phyloP scores from a whole-genome alignment of 1,139 yeast genomes.

The Yamadazyma blattariae region DNA sequence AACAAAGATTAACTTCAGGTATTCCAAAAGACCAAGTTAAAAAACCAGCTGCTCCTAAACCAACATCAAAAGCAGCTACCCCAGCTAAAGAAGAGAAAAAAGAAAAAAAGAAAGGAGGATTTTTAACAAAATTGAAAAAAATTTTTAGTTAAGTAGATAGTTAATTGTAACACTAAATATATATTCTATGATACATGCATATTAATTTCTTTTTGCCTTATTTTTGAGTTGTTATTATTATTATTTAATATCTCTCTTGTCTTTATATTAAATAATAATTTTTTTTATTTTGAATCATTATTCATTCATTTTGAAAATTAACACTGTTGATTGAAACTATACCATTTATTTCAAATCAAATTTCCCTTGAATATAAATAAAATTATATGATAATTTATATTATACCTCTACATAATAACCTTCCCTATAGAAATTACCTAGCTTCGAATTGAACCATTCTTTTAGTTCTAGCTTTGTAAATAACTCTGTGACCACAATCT shows the following conservation, averaged over 20 bases:
- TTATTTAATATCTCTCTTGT: no score
- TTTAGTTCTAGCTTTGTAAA: slow-evolving; percentile 95
- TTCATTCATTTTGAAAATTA: no score
- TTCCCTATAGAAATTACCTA: no score
- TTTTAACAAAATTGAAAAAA: slow-evolving; percentile 46
- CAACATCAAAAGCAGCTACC: slow-evolving; percentile 6
- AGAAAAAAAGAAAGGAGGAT: slow-evolving; percentile 42
- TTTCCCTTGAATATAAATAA: no score
- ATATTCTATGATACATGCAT: slow-evolving; percentile 6
- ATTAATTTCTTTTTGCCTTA: no score
- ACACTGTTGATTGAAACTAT: no score
- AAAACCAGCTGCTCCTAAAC: slow-evolving; percentile 7
- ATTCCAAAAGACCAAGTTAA: slow-evolving; percentile 23
- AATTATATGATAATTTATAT: no score
- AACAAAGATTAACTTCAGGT: slow-evolving; percentile 26
- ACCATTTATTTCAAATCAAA: no score
- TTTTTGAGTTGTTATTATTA: no score
- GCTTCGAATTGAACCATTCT: slow-evolving; percentile 76
- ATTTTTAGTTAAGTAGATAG: slow-evolving; percentile 24
- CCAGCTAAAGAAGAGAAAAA: slow-evolving; percentile 15
- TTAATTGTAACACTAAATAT: slow-evolving; percentile 6
- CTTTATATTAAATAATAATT: no score
- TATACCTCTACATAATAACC: no score
- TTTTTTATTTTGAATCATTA: no score
- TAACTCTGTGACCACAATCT: slow-evolving; percentile 97